Conservation (phyloP, 176 grass and related monocot genomes). For the Thinopyrum elongatum region DNA sequence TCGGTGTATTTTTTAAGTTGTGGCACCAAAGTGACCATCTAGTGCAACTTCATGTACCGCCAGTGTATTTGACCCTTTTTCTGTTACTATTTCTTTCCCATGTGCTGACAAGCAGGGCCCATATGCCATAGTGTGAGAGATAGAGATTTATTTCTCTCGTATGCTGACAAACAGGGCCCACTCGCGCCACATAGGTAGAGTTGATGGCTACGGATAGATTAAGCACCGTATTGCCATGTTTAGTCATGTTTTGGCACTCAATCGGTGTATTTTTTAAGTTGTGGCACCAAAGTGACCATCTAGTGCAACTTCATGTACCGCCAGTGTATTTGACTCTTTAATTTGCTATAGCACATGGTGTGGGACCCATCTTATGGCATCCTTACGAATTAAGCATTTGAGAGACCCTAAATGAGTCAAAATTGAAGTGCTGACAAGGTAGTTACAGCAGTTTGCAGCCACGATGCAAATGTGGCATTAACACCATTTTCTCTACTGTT, state of each 20-base stretch:
- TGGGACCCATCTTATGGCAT: background rate
- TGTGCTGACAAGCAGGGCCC: background rate
- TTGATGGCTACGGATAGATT: background rate
- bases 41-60: no score
- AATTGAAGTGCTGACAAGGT: slow-evolving; percentile 13
- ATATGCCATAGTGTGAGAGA: background rate
- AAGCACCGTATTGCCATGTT: background rate
- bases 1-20: background rate
- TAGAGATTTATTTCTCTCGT: background rate
- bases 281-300: background rate
- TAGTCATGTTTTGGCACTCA: background rate
- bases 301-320: background rate
- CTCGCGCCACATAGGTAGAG: background rate
- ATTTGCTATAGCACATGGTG: background rate
- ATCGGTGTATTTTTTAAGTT: background rate
- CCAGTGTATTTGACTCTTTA: background rate
- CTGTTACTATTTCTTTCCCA: background rate
- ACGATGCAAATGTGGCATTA: background rate
- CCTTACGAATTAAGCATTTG: background rate
- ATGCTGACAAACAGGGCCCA: background rate
- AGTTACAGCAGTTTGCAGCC: background rate
- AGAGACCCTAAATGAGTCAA: background rate
- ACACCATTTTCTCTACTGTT: background rate
- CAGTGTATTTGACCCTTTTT: background rate
- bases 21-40: no score